Evolutionary conservation across 768 basidiomycete species (phyloP).

Genomic region (Tylopilus vinaceipallidus): DNA sequence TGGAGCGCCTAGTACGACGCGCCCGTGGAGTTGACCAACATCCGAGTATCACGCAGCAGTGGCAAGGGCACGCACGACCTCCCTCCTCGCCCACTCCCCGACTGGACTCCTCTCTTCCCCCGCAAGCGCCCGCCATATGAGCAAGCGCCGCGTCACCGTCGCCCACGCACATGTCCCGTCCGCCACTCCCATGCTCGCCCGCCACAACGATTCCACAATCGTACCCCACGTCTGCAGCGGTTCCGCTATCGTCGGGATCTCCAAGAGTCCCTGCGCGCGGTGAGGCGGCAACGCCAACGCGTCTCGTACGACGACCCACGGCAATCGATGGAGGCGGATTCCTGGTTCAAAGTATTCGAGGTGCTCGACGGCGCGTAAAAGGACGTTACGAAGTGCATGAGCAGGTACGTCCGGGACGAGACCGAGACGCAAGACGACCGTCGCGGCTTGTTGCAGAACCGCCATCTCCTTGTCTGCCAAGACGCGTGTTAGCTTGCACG

Average conservation of each 20-base stretch:
- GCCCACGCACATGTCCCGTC: conserved; percentile 32
- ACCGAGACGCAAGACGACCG: conserved; percentile 37
- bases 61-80: conserved; percentile 9
- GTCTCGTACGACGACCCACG: not conserved
- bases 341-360: conserved; percentile 31
- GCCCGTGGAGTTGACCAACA: too few relatives aligned
- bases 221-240: conserved; percentile 46
- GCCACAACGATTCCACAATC: conserved; percentile 50
- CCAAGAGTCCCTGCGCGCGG: conserved; percentile 41
- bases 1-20: too few relatives aligned
- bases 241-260: conserved; percentile 42
- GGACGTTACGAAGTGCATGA: too few relatives aligned
- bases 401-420: conserved; percentile 34
- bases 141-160: conserved; percentile 49
- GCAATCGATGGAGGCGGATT: conserved; percentile 2
- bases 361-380: conserved; percentile 22
- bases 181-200: conserved; percentile 19
- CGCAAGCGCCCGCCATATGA: conserved; percentile 53
- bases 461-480: conserved; percentile 18
- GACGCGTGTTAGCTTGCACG: too few relatives aligned
- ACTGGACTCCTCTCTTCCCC: conserved; percentile 37
- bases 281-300: conserved; percentile 32
- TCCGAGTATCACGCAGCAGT: not conserved
- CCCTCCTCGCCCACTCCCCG: conserved; percentile 57
- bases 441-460: conserved; percentile 25